Conservation (phyloP, 2,329 filamentous ascomycete genomes). For the Trichoderma brevicompactum region DNA sequence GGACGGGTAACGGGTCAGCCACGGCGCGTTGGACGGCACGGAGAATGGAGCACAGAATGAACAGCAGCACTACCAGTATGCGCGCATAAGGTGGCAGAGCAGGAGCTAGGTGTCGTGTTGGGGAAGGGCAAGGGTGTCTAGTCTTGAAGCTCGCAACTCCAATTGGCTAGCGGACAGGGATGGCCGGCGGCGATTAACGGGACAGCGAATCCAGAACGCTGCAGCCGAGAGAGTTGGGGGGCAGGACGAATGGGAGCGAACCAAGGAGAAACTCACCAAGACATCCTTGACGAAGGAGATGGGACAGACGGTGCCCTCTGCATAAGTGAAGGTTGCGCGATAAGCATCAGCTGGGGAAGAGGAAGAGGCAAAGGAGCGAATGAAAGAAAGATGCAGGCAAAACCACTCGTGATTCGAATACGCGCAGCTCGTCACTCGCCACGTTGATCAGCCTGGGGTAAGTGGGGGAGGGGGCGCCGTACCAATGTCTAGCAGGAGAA, state of each 20-base stretch:
- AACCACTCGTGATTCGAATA: slow-evolving; percentile 14
- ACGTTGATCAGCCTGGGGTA: slow-evolving; percentile 25
- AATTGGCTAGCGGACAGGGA: slow-evolving; percentile 30
- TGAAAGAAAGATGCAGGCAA: neutral
- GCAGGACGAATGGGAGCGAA: slow-evolving; percentile 30
- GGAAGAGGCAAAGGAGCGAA: neutral
- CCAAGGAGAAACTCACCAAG: slow-evolving; percentile 62
- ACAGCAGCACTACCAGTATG: slow-evolving; percentile 21
- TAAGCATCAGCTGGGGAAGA: slow-evolving; percentile 26
- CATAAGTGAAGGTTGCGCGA: slow-evolving; percentile 27
- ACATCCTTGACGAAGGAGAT: slow-evolving; percentile 85
- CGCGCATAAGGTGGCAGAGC: slow-evolving; percentile 24
- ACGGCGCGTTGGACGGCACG: slow-evolving; percentile 10
- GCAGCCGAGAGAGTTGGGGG: slow-evolving; percentile 30
- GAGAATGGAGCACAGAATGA: neutral
- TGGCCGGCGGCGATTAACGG: slow-evolving; percentile 26
- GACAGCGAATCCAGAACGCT: slow-evolving; percentile 27
- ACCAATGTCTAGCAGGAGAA: slow-evolving; percentile 47
- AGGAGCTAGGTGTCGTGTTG: slow-evolving; percentile 27
- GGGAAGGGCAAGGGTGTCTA: slow-evolving; percentile 27
- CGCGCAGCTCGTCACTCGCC: slow-evolving; percentile 18
- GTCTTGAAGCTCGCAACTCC: slow-evolving; percentile 22
- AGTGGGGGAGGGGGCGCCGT: slow-evolving; percentile 30
- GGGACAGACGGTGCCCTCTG: slow-evolving; percentile 81
- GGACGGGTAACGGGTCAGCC: slow-evolving; percentile 27